Conservation (phyloP, 768 basidiomycete genomes). For the Suillus weaverae region DNA sequence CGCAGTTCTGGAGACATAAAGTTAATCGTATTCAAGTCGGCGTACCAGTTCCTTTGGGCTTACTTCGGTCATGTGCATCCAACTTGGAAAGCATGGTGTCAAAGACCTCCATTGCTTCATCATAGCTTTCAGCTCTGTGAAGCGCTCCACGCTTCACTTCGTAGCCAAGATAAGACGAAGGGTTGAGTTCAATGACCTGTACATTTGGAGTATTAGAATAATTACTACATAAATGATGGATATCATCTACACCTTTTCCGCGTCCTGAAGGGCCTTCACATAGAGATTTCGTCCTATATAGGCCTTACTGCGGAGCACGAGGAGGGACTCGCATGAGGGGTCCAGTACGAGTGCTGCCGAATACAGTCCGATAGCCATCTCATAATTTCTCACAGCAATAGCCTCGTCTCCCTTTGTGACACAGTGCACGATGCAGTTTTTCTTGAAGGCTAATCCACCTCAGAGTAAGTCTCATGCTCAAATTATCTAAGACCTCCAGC, state of each 20-base stretch:
- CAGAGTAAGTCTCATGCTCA: not conserved
- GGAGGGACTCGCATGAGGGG: not conserved
- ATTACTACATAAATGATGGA: not conserved
- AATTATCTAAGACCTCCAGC: not conserved
- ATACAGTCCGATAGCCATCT: not conserved
- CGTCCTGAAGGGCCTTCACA: not conserved
- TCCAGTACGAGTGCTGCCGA: not conserved
- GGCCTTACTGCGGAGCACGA: not conserved
- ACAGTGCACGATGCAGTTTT: not conserved
- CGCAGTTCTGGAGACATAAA: not conserved
- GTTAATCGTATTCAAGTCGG: not conserved
- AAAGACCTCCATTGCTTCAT: not conserved
- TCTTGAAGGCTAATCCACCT: not conserved
- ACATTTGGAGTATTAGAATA: not conserved
- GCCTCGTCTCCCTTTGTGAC: not conserved
- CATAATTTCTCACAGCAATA: not conserved
- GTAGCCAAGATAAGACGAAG: not conserved
- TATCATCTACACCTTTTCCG: not conserved
- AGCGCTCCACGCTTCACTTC: not conserved
- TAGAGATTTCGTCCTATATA: not conserved
- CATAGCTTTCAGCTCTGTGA: not conserved
- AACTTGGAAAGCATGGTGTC: not conserved
- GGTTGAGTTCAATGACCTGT: not conserved
- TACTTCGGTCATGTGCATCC: not conserved
- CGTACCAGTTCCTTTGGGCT: not conserved